A percentile compares a stretch with the other conserved stretches of the same genome.
Evolutionary conservation across 2,329 filamentous ascomycete genomes (phyloP).

Genomic region (Emmonsiellopsis sp.): DNA sequence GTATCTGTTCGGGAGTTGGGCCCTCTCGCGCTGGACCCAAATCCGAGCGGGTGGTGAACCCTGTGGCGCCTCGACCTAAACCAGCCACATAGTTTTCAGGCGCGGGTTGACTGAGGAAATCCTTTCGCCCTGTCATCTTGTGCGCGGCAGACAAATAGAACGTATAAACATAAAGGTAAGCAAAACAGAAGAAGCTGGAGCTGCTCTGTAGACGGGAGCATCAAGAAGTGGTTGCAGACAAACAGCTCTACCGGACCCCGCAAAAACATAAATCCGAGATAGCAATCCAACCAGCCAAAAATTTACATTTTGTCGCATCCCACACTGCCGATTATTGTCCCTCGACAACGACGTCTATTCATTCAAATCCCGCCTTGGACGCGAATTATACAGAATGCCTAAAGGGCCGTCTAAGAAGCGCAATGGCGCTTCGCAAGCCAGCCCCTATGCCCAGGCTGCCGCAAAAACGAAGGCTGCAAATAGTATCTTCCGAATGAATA

Average conservation of each 20-base stretch:
- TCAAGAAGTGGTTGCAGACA: background rate
- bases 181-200: background rate
- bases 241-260: background rate
- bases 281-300: background rate
- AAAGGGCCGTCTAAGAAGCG: slow-evolving; percentile 47
- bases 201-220: no score
- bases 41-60: slow-evolving; percentile 95
- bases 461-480: slow-evolving; percentile 49
- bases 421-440: slow-evolving; percentile 33
- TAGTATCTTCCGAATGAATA: slow-evolving; percentile 97
- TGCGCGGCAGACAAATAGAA: background rate
- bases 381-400: slow-evolving; percentile 34
- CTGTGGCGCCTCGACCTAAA: slow-evolving; percentile 93
- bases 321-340: background rate
- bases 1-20: slow-evolving; percentile 95
- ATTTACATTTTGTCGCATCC: background rate
- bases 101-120: slow-evolving; percentile 80
- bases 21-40: slow-evolving; percentile 90
- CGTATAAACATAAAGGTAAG: background rate
- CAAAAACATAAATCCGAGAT: slow-evolving; percentile 2
- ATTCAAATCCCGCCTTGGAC: no score
- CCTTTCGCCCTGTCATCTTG: slow-evolving; percentile 57
- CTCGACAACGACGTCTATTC: no score
- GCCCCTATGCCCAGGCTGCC: slow-evolving; percentile 32
- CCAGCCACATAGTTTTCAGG: slow-evolving; percentile 89